Evolutionary conservation across 495 filamentous ascomycete genomes (phyloP).

Genomic region (Saxophila tyrrhenica): DNA sequence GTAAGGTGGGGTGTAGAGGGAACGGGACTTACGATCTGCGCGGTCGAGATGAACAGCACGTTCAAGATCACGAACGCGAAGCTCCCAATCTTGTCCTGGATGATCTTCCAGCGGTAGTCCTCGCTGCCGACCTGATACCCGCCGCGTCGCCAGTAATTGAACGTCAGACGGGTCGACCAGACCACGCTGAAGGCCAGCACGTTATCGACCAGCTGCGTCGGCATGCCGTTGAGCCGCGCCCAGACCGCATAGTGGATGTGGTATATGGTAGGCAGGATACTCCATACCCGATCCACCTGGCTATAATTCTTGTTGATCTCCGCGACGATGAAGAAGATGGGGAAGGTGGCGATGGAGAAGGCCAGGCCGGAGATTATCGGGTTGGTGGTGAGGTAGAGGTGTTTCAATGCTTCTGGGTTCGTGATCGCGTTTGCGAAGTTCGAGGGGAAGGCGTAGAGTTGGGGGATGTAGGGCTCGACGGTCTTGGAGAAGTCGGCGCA

Average conservation of each 20-base stretch:
- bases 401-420: constrained; percentile 43
- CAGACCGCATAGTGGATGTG: constrained; percentile 77
- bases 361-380: constrained; percentile 68
- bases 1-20: too few species aligned
- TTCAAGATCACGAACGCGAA: constrained; percentile 72
- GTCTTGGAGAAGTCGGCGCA: constrained; percentile 61
- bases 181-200: constrained; percentile 56
- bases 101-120: constrained; percentile 78
- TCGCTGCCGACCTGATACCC: constrained; percentile 80
- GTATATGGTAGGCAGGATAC: constrained; percentile 74
- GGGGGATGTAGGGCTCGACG: constrained; percentile 63
- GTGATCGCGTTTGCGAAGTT: constrained; percentile 47
- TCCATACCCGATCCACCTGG: constrained; percentile 88
- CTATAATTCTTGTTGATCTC: constrained; percentile 90
- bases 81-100: constrained; percentile 40
- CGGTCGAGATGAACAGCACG: constrained; percentile 70
- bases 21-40: constrained; percentile 57
- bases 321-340: constrained; percentile 56
- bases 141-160: constrained; percentile 94
- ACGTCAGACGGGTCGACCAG: constrained; percentile 91
- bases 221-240: constrained; percentile 61
- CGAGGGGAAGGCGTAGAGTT: constrained; percentile 42
- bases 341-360: constrained; percentile 54
- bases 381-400: constrained; percentile 77
- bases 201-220: constrained; percentile 62